A percentile compares a stretch with the other conserved stretches of the same genome.
These are phyloP conservation scores for Odonthalia washingtoniensis DNA, from an alignment of 31 red algal genomes.

Conservation along the genomic window DNA sequence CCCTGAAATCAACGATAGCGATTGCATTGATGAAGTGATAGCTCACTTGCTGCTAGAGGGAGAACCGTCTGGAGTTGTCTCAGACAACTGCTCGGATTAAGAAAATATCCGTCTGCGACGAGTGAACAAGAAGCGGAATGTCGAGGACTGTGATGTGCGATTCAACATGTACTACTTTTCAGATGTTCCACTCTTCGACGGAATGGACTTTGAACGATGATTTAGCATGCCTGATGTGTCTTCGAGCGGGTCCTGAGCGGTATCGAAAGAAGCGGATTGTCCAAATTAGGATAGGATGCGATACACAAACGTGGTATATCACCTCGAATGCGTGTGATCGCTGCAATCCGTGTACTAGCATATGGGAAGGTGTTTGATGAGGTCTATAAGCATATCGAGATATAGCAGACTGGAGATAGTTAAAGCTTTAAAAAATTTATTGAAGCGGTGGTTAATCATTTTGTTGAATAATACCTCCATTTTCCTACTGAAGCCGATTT, in stretches of 20 bases:
- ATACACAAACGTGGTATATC: neutral
- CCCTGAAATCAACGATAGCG: too few relatives aligned
- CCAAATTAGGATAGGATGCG: neutral
- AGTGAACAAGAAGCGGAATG: neutral
- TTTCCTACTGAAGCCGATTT: too few relatives aligned
- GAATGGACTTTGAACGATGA: neutral
- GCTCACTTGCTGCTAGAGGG: too few relatives aligned
- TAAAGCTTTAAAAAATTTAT: neutral
- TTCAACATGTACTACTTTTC: neutral
- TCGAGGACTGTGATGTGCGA: neutral
- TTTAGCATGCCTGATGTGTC: neutral
- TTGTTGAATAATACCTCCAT: neutral
- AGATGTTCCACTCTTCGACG: neutral
- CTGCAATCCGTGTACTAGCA: neutral
- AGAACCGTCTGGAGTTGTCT: too few relatives aligned
- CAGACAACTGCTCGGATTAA: neutral
- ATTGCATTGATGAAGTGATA: too few relatives aligned
- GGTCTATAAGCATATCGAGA: neutral
- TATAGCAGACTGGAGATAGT: neutral
- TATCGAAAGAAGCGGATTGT: neutral
- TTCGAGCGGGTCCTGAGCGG: neutral
- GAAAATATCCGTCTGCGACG: neutral
- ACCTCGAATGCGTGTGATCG: neutral
- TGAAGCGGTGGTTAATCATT: neutral
- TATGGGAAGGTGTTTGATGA: neutral